Evolutionary conservation across 2,329 filamentous ascomycete genomes (phyloP).

Genomic region (Amauroascus verrucosus): DNA sequence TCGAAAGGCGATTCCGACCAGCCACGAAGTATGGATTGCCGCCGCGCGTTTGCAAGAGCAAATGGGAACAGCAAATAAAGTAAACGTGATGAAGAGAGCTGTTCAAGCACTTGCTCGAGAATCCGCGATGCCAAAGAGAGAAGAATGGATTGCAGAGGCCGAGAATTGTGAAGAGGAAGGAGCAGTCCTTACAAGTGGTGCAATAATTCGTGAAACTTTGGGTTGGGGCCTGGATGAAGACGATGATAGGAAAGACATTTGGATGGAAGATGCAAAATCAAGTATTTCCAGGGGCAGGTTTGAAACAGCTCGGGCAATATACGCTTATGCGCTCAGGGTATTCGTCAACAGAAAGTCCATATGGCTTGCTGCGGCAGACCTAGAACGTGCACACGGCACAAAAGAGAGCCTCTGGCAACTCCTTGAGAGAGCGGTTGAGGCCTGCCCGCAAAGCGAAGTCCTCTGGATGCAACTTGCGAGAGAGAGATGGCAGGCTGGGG

Average conservation of each 20-base stretch:
- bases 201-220: slow-evolving; percentile 84
- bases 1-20: slow-evolving; percentile 84
- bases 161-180: slow-evolving; percentile 92
- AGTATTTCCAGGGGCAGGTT: slow-evolving; percentile 74
- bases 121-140: slow-evolving; percentile 90
- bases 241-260: slow-evolving; percentile 89
- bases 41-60: slow-evolving; percentile 82
- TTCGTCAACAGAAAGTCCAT: slow-evolving; percentile 81
- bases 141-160: slow-evolving; percentile 92
- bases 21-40: slow-evolving; percentile 93
- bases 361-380: slow-evolving; percentile 81
- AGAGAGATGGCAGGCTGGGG: slow-evolving; percentile 83
- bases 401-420: slow-evolving; percentile 74
- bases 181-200: slow-evolving; percentile 71
- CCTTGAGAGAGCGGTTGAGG: slow-evolving; percentile 85
- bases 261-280: slow-evolving; percentile 82
- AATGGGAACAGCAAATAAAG: slow-evolving; percentile 67
- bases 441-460: slow-evolving; percentile 80
- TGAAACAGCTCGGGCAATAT: slow-evolving; percentile 86
- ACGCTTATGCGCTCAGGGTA: slow-evolving; percentile 77
- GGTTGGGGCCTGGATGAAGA: slow-evolving; percentile 92
- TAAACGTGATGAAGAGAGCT: slow-evolving; percentile 91
- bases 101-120: slow-evolving; percentile 80
- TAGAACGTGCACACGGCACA: slow-evolving; percentile 81
- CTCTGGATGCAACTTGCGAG: slow-evolving; percentile 94